These are phyloP conservation scores for Trichoderma virens DNA, from an alignment of 495 filamentous ascomycete species.

Conservation along the genomic window DNA sequence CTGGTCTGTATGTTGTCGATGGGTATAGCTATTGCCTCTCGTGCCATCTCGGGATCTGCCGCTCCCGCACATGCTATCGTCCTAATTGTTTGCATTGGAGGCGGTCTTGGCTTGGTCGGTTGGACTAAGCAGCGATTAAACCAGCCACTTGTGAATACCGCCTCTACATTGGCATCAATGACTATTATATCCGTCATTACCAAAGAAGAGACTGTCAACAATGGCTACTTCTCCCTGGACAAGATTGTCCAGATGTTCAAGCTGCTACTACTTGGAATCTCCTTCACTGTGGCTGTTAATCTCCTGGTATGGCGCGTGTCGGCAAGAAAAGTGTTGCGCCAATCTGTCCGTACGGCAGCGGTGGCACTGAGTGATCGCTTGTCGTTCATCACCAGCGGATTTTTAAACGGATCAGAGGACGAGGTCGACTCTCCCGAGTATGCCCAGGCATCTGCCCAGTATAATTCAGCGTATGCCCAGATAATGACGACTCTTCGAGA, in stretches of 20 bases:
- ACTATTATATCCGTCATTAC: conserved; percentile 88
- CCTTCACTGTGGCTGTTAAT: conserved; percentile 66
- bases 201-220: conserved; percentile 82
- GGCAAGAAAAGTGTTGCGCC: conserved; percentile 65
- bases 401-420: conserved; percentile 76
- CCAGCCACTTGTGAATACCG: conserved; percentile 83
- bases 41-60: conserved; percentile 52
- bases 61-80: conserved; percentile 73
- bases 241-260: conserved; percentile 85
- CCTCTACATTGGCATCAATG: conserved; percentile 82
- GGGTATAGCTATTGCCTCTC: conserved; percentile 72
- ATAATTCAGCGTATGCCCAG: conserved; percentile 59
- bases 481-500: conserved; percentile 78
- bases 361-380: conserved; percentile 75
- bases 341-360: conserved; percentile 67
- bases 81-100: conserved; percentile 79
- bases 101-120: conserved; percentile 80
- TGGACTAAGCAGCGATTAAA: conserved; percentile 87
- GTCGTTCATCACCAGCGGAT: conserved; percentile 72
- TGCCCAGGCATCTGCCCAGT: conserved; percentile 54
- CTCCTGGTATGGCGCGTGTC: conserved; percentile 74
- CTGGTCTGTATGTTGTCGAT: conserved; percentile 80
- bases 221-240: conserved; percentile 65
- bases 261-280: conserved; percentile 84
- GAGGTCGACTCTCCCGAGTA: conserved; percentile 60